Evolutionary conservation across 441 rosid species (phyloP), one percentile per base, ranked within the genome.

Genomic region (Euphorbia neoarborescens): DNA sequence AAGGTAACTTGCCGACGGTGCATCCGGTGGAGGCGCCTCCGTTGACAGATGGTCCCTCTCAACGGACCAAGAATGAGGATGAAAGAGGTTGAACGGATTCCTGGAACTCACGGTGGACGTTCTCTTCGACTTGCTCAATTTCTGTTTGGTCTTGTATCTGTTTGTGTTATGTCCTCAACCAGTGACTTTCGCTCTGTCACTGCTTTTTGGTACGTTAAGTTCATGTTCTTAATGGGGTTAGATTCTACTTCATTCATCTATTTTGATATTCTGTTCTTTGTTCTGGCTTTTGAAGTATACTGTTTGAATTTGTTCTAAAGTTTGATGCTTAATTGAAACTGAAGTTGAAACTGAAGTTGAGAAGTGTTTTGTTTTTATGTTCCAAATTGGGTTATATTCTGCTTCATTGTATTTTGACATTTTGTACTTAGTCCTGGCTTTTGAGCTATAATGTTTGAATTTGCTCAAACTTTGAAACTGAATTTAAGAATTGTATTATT

Each of bases 61-160:
- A 80, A 78, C 66, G 80, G 79, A 37, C 89, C 87, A 3, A 80
- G 86, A 59, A 81, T 80, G 68, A 84, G 93, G 82, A 88, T 92
- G 98, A 89, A 84, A 75, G 89, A 89, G 74, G 68, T 87, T 17
- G 95, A 90, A 56, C 95, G 96, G 38, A 89, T 87, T 95, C 90
- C 96, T 4, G 98, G 98, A 62, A 92, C 95, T 9, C 74, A 73
- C 56, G 98, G 93, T 7, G 90, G 96, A 48, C 87, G 90, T 20
- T 53, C 79, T 66, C 86, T 90, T 66, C 91, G 96, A 19, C 81
- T 88, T 80, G 71, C 54, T 42, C 96, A 89, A 75, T 84, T 87
- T 76, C 64, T 78, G 24, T 85, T 89, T 30, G 88, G 90, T 48
- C 63, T 77, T 42, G 73, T 86, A 62, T 84, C 96, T 69, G 79